Percentiles rank a stretch among this genome's conserved stretches.
Conservation (phyloP, 1,284 basidiomycete species). For the Rhodotorula sp. region DNA sequence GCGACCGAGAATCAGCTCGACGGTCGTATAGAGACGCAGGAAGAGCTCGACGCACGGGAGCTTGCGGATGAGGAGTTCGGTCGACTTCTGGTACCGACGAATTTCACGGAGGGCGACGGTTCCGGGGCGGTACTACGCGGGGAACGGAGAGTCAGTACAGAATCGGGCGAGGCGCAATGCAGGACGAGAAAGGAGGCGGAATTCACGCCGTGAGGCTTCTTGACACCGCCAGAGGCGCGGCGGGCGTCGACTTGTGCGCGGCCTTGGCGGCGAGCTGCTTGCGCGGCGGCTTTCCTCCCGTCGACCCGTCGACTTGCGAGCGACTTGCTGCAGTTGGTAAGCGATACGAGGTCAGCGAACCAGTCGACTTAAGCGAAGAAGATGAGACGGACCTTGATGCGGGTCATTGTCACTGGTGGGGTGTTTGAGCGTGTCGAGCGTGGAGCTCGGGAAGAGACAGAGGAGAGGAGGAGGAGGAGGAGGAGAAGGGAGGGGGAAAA, state of each 20-base stretch:
- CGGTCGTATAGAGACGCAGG: conserved; percentile 23
- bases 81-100: conserved; percentile 46
- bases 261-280: conserved; percentile 86
- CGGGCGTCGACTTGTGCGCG: conserved; percentile 63
- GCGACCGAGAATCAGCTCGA: conserved; percentile 1
- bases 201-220: conserved; percentile 60
- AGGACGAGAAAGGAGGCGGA: too few relatives aligned
- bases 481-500: too few relatives aligned
- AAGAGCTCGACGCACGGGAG: conserved; percentile 36
- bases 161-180: too few relatives aligned
- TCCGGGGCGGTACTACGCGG: conserved; percentile 41
- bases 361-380: too few relatives aligned
- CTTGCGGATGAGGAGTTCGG: conserved; percentile 48
- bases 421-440: too few relatives aligned
- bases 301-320: conserved; percentile 80
- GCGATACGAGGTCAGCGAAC: conserved; percentile 49
- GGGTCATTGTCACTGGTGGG: too few relatives aligned
- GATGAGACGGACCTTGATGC: too few relatives aligned
- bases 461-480: not conserved
- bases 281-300: conserved; percentile 77
- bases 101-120: conserved; percentile 47
- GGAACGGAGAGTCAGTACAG: too few relatives aligned
- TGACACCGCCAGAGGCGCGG: conserved; percentile 90
- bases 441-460: too few relatives aligned
- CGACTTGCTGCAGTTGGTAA: conserved; percentile 63